These are phyloP conservation scores for Mycena venus DNA, from an alignment of 768 basidiomycete species.

Conservation along the genomic window DNA sequence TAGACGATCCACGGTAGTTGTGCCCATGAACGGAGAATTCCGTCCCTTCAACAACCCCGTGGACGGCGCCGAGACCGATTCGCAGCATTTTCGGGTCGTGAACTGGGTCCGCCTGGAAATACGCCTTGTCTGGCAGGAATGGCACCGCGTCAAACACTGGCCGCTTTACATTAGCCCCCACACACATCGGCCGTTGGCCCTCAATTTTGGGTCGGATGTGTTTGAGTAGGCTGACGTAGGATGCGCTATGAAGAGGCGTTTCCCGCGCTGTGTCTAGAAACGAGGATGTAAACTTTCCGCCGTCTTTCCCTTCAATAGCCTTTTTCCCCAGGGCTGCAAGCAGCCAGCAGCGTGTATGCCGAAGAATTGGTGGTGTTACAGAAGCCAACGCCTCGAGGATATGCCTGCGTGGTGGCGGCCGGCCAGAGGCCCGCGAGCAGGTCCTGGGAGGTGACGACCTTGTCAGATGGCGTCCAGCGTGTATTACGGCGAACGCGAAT, in stretches of 20 bases:
- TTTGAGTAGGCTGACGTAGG: conserved; percentile 63
- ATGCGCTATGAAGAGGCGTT: conserved; percentile 66
- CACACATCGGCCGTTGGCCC: conserved; percentile 63
- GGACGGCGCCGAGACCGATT: conserved; percentile 70
- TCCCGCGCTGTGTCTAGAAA: conserved; percentile 62
- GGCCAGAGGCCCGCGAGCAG: conserved; percentile 70
- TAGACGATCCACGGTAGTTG: conserved; percentile 70
- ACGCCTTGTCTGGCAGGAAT: conserved; percentile 63
- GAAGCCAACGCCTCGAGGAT: conserved; percentile 56
- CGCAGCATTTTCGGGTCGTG: conserved; percentile 54
- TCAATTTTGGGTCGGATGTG: conserved; percentile 55
- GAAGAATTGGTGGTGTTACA: conserved; percentile 52
- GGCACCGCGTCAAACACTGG: conserved; percentile 69
- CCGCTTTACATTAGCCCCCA: conserved; percentile 63
- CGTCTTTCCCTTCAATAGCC: conserved; percentile 74
- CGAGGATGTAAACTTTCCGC: conserved; percentile 72
- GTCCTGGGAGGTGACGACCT: conserved; percentile 66
- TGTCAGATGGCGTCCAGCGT: conserved; percentile 74
- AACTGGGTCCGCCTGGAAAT: conserved; percentile 59
- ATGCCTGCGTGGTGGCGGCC: conserved; percentile 53
- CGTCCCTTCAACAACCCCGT: conserved; percentile 74
- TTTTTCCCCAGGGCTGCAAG: conserved; percentile 66
- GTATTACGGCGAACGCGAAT: conserved; percentile 61
- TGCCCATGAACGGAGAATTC: conserved; percentile 74
- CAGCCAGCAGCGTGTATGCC: conserved; percentile 69